phyloP scores from a whole-genome alignment of 371 early-diverging fungal genomes.

The Rhizomucor miehei region DNA sequence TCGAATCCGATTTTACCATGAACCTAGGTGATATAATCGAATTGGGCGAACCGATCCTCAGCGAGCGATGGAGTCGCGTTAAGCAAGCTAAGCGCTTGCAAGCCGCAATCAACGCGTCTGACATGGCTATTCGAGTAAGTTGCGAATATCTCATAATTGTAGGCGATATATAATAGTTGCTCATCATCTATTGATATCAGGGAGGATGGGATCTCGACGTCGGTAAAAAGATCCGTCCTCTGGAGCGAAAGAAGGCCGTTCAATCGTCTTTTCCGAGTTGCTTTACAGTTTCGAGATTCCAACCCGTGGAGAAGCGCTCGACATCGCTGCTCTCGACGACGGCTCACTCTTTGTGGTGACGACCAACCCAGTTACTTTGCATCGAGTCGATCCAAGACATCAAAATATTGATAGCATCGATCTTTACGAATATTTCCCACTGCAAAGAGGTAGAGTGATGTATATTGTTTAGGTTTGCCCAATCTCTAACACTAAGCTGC shows the following conservation, averaged over 20 bases:
- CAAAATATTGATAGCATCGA: slow-evolving; percentile 59
- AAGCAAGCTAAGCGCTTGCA: slow-evolving; percentile 10
- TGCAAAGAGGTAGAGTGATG: slow-evolving; percentile 42
- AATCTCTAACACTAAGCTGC: not conserved
- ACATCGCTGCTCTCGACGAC: slow-evolving; percentile 56
- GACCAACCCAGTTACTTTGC: slow-evolving; percentile 71
- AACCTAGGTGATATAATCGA: slow-evolving; percentile 55
- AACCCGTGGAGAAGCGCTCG: slow-evolving; percentile 70
- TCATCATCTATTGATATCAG: not conserved
- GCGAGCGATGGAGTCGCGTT: slow-evolving; percentile 63
- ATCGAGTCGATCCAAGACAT: slow-evolving; percentile 57
- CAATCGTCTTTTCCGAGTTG: slow-evolving; percentile 66
- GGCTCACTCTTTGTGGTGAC: slow-evolving; percentile 61
- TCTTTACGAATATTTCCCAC: slow-evolving; percentile 79
- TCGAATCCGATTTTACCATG: slow-evolving; percentile 71
- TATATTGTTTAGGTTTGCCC: not conserved
- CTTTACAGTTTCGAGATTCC: slow-evolving; percentile 70
- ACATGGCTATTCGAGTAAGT: slow-evolving; percentile 43
- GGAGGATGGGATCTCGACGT: slow-evolving; percentile 66
- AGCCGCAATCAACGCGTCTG: slow-evolving; percentile 17
- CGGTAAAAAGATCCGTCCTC: slow-evolving; percentile 50
- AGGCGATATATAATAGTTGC: not conserved
- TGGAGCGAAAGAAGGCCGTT: slow-evolving; percentile 74
- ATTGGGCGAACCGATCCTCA: slow-evolving; percentile 50
- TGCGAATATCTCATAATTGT: not conserved